Conservation (phyloP, 164 flowering plant species). For the Kalanchoe fedtschenkoi region DNA sequence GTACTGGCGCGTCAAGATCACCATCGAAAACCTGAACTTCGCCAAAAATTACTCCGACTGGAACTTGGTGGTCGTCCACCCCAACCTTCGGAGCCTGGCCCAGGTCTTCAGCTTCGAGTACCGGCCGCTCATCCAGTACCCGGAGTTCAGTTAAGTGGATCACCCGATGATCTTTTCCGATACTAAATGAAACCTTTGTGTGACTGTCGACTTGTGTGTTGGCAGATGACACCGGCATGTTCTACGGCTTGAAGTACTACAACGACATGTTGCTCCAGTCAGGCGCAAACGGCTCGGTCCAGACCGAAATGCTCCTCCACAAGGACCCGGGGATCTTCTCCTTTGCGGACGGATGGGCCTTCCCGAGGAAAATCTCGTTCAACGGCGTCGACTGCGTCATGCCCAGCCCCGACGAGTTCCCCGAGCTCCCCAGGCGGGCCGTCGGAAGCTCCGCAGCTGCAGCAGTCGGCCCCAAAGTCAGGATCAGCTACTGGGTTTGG, state of each 20-base stretch:
- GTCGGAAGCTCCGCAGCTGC: background rate
- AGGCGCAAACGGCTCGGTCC: conserved; percentile 50
- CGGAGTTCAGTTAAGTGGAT: conserved; percentile 21
- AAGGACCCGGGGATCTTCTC: conserved; percentile 53
- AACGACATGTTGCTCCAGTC: conserved; percentile 61
- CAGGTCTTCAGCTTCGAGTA: conserved; percentile 24
- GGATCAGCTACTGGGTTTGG: background rate
- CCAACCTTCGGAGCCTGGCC: conserved; percentile 21
- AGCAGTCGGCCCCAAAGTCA: background rate
- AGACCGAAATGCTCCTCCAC: conserved; percentile 50
- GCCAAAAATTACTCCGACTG: conserved; percentile 21
- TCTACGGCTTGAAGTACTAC: conserved; percentile 60
- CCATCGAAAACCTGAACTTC: conserved; percentile 23
- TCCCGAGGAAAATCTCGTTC: conserved; percentile 60
- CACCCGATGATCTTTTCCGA: background rate
- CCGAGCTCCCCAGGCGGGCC: conserved; percentile 1
- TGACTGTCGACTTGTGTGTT: background rate
- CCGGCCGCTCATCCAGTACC: conserved; percentile 21
- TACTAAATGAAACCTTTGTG: background rate
- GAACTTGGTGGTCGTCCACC: conserved; percentile 22
- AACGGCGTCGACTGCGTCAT: conserved; percentile 21
- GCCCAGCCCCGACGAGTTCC: conserved; percentile 1
- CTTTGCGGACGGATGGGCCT: conserved; percentile 63
- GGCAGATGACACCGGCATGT: conserved; percentile 75
- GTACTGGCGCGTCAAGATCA: conserved; percentile 29